These are phyloP conservation scores for Colletotrichum simmondsii DNA, from an alignment of 2,329 filamentous ascomycete genomes.

Conservation along the genomic window DNA sequence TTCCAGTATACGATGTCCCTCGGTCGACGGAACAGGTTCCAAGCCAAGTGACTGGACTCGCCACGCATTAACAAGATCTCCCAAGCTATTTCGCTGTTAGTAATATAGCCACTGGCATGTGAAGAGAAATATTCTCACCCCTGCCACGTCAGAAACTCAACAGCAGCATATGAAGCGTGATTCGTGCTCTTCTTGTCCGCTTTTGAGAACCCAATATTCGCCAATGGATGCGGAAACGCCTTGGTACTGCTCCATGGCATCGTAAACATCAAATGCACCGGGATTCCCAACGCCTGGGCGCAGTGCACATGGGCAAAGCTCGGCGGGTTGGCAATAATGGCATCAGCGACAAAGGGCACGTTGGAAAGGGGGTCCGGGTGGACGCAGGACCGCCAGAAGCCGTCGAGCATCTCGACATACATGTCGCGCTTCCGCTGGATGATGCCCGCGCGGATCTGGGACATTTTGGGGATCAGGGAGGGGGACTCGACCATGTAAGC, in stretches of 20 bases:
- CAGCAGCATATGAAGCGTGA: conserved; percentile 76
- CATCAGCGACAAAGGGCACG: conserved; percentile 58
- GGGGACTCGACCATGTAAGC: conserved; percentile 44
- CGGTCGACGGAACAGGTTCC: conserved; percentile 75
- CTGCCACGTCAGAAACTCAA: conserved; percentile 84
- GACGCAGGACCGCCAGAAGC: conserved; percentile 38
- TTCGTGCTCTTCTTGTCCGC: conserved; percentile 69
- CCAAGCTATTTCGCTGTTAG: conserved; percentile 51
- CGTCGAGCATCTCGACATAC: conserved; percentile 39
- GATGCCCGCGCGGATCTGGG: conserved; percentile 39
- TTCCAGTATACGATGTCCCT: conserved; percentile 77
- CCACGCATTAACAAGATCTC: conserved; percentile 88
- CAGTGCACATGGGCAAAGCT: conserved; percentile 60
- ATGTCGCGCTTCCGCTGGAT: conserved; percentile 39
- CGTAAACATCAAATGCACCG: conserved; percentile 61
- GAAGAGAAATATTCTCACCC: conserved; percentile 49
- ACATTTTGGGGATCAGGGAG: conserved; percentile 40
- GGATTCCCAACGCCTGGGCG: conserved; percentile 55
- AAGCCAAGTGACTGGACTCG: conserved; percentile 73
- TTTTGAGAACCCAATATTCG: conserved; percentile 70
- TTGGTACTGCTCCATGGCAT: conserved; percentile 83
- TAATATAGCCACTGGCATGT: neutral
- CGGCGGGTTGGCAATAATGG: conserved; percentile 62
- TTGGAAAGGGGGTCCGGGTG: conserved; percentile 33
- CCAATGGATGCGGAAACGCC: conserved; percentile 78